These are phyloP conservation scores for Diaporthe velutina DNA, from an alignment of 2,329 filamentous ascomycete species.

Conservation along the genomic window DNA sequence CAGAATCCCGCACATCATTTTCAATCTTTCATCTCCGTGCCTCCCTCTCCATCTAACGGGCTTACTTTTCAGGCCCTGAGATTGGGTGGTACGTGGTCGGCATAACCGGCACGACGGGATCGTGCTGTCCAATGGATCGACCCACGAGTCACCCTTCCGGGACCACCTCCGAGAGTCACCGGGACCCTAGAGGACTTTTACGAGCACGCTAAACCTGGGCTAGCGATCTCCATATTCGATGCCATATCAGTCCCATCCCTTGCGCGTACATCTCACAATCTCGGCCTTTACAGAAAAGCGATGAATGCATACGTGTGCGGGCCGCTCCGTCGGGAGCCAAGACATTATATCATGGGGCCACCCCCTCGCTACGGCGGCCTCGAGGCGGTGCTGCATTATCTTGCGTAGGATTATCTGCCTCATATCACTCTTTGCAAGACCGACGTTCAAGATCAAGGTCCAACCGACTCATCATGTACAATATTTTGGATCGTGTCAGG, in stretches of 20 bases:
- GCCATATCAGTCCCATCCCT: neutral
- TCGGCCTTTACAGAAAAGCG: neutral
- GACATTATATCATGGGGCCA: neutral
- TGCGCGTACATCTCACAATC: neutral
- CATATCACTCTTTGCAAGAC: neutral
- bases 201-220: slow-evolving; percentile 8
- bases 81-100: slow-evolving; percentile 16
- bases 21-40: neutral
- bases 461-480: slow-evolving; percentile 9
- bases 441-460: neutral
- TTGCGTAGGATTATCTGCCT: too few species aligned
- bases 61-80: neutral
- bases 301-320: neutral
- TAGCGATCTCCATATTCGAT: neutral
- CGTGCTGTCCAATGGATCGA: slow-evolving; percentile 22
- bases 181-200: slow-evolving; percentile 17
- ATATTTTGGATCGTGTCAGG: neutral
- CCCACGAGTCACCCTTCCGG: slow-evolving; percentile 14
- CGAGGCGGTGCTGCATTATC: neutral
- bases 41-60: neutral
- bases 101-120: slow-evolving; percentile 2
- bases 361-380: neutral
- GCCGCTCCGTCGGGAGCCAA: slow-evolving; percentile 11
- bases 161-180: neutral
- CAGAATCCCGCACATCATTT: neutral